Evolutionary conservation across 768 basidiomycete genomes (phyloP).

Genomic region (Mycena amicta): DNA sequence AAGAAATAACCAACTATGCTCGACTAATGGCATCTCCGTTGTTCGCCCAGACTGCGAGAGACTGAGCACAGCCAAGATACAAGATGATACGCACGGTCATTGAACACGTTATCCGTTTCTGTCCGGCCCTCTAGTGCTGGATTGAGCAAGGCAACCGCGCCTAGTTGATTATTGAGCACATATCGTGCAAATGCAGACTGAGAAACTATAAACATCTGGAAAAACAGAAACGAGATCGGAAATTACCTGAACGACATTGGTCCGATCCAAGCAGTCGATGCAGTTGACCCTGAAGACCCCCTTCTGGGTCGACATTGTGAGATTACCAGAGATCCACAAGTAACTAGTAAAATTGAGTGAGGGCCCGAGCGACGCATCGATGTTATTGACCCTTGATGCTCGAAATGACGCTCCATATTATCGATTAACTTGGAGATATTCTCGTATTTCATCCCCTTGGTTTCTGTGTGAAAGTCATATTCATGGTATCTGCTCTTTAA

Average conservation of each 20-base stretch:
- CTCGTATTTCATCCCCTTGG: conserved; percentile 96
- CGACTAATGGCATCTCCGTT: conserved; percentile 95
- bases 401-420: conserved; percentile 73
- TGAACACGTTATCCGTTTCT: conserved; percentile 75
- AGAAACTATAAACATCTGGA: background rate
- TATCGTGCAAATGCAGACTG: conserved; percentile 91
- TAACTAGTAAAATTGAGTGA: no score
- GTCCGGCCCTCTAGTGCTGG: conserved; percentile 53
- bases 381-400: conserved; percentile 73
- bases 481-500: conserved; percentile 59
- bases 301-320: conserved; percentile 75
- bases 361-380: no score
- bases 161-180: conserved; percentile 73
- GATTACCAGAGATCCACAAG: background rate
- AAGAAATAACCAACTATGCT: conserved; percentile 58
- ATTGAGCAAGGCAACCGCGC: conserved; percentile 68
- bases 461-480: conserved; percentile 94
- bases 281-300: conserved; percentile 92
- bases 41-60: conserved; percentile 85
- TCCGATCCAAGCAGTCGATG: conserved; percentile 93
- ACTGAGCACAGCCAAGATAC: background rate
- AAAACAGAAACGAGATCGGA: background rate
- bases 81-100: conserved; percentile 57
- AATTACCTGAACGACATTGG: conserved; percentile 87
- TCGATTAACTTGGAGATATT: conserved; percentile 81